Evolutionary conservation across 148 eudicot species (phyloP).

Genomic region (Vaccinium myrtillus): DNA sequence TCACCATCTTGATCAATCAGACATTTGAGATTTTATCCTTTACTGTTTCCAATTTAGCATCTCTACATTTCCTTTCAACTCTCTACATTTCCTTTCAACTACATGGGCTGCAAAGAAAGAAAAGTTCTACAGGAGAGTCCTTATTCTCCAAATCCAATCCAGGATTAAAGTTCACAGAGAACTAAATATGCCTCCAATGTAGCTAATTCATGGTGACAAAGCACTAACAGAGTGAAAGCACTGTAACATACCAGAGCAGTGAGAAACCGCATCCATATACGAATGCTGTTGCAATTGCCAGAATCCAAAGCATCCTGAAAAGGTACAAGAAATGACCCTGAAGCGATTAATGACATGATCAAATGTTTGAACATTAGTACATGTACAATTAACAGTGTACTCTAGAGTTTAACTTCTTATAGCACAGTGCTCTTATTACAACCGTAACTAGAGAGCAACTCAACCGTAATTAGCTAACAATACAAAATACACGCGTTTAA

Average conservation of each 20-base stretch:
- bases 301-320: constrained; percentile 67
- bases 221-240: not conserved
- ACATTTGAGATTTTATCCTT: not conserved
- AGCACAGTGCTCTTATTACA: not conserved
- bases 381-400: not conserved
- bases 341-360: not conserved
- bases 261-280: constrained; percentile 72
- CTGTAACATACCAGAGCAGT: constrained; percentile 69
- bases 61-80: not conserved
- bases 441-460: not conserved
- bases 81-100: not conserved
- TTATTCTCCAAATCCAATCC: not conserved
- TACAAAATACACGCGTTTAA: not conserved
- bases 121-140: not conserved
- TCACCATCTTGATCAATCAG: constrained; percentile 1
- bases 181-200: not conserved
- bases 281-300: constrained; percentile 76
- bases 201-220: constrained; percentile 5
- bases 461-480: not conserved
- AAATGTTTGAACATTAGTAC: not conserved
- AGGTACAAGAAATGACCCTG: constrained; percentile 8
- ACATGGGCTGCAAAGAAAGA: not conserved
- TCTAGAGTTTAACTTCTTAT: not conserved
- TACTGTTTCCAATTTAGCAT: not conserved
- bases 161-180: constrained; percentile 1